phyloP scores from a whole-genome alignment of 2,329 filamentous ascomycete species.

The Aspergillus caelatus region DNA sequence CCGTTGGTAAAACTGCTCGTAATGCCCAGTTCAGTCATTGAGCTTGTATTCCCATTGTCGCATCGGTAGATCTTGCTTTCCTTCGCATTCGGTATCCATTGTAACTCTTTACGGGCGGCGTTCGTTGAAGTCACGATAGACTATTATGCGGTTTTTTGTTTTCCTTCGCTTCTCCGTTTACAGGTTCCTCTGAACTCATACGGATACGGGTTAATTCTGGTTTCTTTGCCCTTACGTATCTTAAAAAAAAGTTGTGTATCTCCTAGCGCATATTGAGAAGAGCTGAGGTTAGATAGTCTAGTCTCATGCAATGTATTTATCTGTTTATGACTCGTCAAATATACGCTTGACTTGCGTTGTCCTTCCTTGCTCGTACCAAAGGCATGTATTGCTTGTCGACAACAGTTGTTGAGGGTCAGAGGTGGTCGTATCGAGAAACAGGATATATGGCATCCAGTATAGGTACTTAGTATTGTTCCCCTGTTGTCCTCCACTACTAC shows the following conservation, averaged over 20 bases:
- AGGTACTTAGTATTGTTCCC: too few species aligned
- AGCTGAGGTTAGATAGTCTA: conserved; percentile 17
- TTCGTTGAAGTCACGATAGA: conserved; percentile 43
- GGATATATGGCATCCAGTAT: too few species aligned
- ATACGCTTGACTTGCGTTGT: background rate
- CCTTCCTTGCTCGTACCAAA: background rate
- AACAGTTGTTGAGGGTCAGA: too few species aligned
- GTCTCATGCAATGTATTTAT: conserved; percentile 17
- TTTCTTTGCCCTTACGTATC: conserved; percentile 10
- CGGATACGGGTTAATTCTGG: conserved; percentile 21
- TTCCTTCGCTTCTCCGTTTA: conserved; percentile 4
- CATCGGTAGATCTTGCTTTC: conserved; percentile 34
- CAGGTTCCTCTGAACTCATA: conserved; percentile 5
- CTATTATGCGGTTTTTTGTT: conserved; percentile 31
- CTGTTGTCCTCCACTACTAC: too few species aligned
- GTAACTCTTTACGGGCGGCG: conserved; percentile 43
- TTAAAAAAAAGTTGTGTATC: conserved; percentile 21
- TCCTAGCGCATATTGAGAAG: conserved; percentile 8
- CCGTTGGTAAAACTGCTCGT: conserved; percentile 55
- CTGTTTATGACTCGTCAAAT: background rate
- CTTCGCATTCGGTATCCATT: conserved; percentile 26
- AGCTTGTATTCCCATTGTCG: conserved; percentile 31
- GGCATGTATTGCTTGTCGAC: background rate
- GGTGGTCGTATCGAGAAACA: too few species aligned
- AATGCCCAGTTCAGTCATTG: conserved; percentile 26